A percentile compares a stretch with the other conserved stretches of the same genome.
These are phyloP conservation scores for Penicillium atrosanguineum DNA, from an alignment of 495 filamentous ascomycete genomes.

Conservation along the genomic window DNA sequence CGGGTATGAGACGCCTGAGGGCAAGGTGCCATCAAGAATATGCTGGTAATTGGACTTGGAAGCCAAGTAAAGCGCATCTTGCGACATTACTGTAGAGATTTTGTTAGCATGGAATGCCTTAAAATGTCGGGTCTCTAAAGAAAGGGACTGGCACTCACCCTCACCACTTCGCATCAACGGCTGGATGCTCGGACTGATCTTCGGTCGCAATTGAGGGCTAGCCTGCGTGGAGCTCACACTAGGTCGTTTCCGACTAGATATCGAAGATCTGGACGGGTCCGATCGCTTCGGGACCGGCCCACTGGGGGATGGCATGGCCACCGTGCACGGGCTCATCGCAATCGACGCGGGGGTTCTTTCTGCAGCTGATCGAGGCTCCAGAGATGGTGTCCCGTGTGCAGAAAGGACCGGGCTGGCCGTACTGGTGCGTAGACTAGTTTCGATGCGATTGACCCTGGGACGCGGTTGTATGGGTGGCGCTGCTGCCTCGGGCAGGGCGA, in stretches of 20 bases:
- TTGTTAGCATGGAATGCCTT: slow-evolving; percentile 3
- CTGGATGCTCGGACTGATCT: slow-evolving; percentile 92
- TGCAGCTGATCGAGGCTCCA: slow-evolving; percentile 27
- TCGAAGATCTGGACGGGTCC: slow-evolving; percentile 32
- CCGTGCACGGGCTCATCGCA: slow-evolving; percentile 35
- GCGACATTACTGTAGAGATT: slow-evolving; percentile 40
- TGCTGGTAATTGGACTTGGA: slow-evolving; percentile 98
- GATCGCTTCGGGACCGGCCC: slow-evolving; percentile 41
- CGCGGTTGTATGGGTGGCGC: slow-evolving; percentile 28
- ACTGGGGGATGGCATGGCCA: slow-evolving; percentile 45
- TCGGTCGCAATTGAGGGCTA: slow-evolving; percentile 82
- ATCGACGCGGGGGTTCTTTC: slow-evolving; percentile 27
- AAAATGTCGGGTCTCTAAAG: background rate
- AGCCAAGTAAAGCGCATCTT: slow-evolving; percentile 78
- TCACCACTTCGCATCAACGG: slow-evolving; percentile 77
- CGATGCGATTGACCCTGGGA: slow-evolving; percentile 43
- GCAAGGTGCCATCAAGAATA: slow-evolving; percentile 86
- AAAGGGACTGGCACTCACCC: slow-evolving; percentile 45
- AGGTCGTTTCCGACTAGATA: slow-evolving; percentile 58
- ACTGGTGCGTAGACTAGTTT: slow-evolving; percentile 35
- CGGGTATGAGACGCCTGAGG: slow-evolving; percentile 88
- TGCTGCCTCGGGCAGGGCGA: slow-evolving; percentile 64
- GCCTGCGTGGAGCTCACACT: slow-evolving; percentile 75
- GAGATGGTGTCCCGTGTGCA: slow-evolving; percentile 29
- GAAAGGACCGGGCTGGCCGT: slow-evolving; percentile 29